A percentile compares a stretch with the other conserved stretches of the same genome.
Conservation (phyloP, 345 rosid genomes). For the Rhodamnia argentea region DNA sequence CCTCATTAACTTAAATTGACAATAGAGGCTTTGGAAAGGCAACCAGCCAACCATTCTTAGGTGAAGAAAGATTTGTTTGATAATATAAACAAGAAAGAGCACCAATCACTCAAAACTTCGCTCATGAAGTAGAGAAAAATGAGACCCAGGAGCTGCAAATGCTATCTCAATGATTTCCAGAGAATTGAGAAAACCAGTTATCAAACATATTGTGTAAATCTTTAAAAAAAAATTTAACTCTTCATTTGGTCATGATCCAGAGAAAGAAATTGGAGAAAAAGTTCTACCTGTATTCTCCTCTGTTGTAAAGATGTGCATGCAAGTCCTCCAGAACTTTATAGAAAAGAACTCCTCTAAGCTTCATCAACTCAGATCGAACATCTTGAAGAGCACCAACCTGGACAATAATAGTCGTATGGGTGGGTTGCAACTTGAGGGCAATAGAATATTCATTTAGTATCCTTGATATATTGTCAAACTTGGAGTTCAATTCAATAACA, state of each 20-base stretch:
- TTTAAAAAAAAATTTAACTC: not conserved
- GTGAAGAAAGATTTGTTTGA: not conserved
- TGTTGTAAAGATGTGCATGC: conserved; percentile 93
- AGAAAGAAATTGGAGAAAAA: not conserved
- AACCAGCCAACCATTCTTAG: not conserved
- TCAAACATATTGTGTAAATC: not conserved
- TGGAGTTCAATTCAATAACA: not conserved
- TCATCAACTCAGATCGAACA: conserved; percentile 85
- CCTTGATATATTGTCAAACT: not conserved
- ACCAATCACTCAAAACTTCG: not conserved
- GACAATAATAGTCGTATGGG: not conserved
- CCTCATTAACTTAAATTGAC: not conserved
- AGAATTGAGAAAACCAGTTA: not conserved
- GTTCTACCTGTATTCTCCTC: conserved; percentile 83
- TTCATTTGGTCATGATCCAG: not conserved
- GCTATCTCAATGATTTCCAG: not conserved
- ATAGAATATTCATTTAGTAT: not conserved
- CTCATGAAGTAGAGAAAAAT: not conserved
- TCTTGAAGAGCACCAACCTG: conserved; percentile 99
- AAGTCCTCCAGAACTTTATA: conserved; percentile 87
- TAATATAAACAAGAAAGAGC: not conserved
- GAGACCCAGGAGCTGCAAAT: not conserved
- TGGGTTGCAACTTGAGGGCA: not conserved
- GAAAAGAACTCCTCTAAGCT: conserved; percentile 79
- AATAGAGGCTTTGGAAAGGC: not conserved